Base-by-base conservation (phyloP, 768 basidiomycete genomes). In the Dacryopinax primogenitus region DNA sequence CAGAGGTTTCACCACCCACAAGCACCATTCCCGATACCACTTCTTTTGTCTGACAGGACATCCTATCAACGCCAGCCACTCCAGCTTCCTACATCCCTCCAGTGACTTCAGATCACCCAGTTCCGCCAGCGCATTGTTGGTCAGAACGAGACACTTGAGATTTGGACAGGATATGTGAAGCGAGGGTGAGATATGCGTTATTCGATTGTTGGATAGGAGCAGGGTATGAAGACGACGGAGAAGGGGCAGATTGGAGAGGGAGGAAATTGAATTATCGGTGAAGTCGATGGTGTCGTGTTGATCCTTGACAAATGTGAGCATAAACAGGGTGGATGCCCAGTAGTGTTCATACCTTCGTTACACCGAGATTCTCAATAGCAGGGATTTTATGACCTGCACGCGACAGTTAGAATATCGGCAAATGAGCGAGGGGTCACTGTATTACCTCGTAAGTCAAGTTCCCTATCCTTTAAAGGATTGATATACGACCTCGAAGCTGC, bases 21-120 rank as follows among this genome's bases (percentile, higher is more conserved):
- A 85, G 80, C 93, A 84, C 92, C 92, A 95, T 79, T 92, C 90
- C 79, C 91, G 88, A 80, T 94, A 95, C 85, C 88, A 90, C 83
- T 92, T 90, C 81, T 88, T 89, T 79, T 92, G 88, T 73, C 81
- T 78, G 33, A 93, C 89, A 64, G 92, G 90, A 70, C 90, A 90
- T 26, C 90, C 91, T 68, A 90, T 70, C 69, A 94, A 76, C 36
- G 84, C 84, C 62, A 95, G 74, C 72, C 86, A 90, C 73, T 85
- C 83, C 69, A 95, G 83, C 36, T 81, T 78, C 73, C 79, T 63
- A 84, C 64, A 90, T 75, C 70, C 87, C 73, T 84, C 88, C 63
- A 92, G 79, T 23, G 91, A 85, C 70, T 92, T 89, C 47, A 92
- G 83, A 72, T 92, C 90, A 23, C 91, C 90, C 33, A 92, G 80